Base-by-base conservation (phyloP, 78 protist genomes). In the Tieghemostelium lacteum region DNA sequence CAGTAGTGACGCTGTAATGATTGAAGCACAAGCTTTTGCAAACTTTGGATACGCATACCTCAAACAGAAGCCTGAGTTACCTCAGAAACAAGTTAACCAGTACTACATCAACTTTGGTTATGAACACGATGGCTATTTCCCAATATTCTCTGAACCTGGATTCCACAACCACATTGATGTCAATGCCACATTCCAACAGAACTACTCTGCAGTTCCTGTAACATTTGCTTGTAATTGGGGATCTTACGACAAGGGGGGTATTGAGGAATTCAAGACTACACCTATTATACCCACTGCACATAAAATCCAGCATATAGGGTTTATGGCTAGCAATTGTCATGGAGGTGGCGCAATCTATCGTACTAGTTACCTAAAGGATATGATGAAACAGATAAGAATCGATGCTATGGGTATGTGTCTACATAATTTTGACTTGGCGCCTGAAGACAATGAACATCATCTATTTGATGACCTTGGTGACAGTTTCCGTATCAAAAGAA, bases 221-320 rank as follows among this genome's bases (percentile, higher is more conserved):
- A 83, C 91, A 28, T 83, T 83, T 36, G 71, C 91, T 2, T 83
- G 91, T 33, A 58, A 63, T 36, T 83, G 91, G 91, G 91, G 91
- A 0, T 42, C 54, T 2, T 26, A 42, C 22, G 91, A 83, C 1
- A n/a, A 26, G 39, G 91, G 91, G 2, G n/a, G 12, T 26, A 83
- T 83, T 12, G 39, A 69, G 22, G 55, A 83, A 20, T 83, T 69
- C n/a, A 5, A 8, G 7, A 39, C 39, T 1, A 64, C 67, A 0
- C 60, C 55, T 16, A 54, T 31, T 3, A 12, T 4, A 31, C 75
- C 64, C 1, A 49, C 33, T 37, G 36, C 26, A 0, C 37, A 83
- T 0, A 83, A 83, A 36, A 69, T 36, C 4, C 36, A 40, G 0
- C 55, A 17, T 0, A 66, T 83, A 29, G 91, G 80, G 8, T 83